These are phyloP conservation scores for Diaporthe sp. DNA, from an alignment of 2,329 filamentous ascomycete genomes.

Conservation along the genomic window DNA sequence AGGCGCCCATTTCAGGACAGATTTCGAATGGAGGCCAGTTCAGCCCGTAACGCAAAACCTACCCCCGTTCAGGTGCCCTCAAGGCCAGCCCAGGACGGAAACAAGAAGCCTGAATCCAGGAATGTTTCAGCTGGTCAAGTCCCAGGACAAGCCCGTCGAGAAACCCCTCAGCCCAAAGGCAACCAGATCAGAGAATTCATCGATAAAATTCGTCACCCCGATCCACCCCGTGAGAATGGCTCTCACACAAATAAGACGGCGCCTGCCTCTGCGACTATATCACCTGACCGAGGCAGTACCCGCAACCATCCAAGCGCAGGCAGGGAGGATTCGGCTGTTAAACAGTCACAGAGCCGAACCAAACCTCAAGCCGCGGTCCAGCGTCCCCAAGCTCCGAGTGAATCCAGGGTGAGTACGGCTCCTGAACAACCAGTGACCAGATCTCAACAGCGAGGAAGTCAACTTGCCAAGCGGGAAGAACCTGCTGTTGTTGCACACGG, in stretches of 20 bases:
- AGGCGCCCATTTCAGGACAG: no score
- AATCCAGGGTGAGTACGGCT: no score
- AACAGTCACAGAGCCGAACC: no score
- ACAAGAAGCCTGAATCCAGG: background rate
- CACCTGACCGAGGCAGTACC: no score
- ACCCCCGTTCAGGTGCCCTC: no score
- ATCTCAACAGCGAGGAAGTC: background rate
- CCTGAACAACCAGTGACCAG: no score
- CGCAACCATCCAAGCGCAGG: no score
- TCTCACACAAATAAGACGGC: background rate
- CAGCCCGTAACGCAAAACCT: background rate
- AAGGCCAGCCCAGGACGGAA: background rate
- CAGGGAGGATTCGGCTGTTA: background rate
- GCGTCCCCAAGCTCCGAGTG: background rate
- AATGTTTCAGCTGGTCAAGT: background rate
- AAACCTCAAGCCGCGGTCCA: no score
- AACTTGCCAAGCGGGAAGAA: background rate
- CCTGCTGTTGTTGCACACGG: background rate
- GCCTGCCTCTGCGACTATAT: background rate
- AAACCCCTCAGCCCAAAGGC: background rate
- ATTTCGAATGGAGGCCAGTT: no score
- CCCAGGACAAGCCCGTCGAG: background rate
- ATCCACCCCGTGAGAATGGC: background rate
- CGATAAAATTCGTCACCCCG: background rate
- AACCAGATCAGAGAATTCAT: rapidly evolving